Percentiles rank a stretch among this genome's conserved stretches.
Conservation (phyloP, 163 green algal species). For the Chloromonas sp. region DNA sequence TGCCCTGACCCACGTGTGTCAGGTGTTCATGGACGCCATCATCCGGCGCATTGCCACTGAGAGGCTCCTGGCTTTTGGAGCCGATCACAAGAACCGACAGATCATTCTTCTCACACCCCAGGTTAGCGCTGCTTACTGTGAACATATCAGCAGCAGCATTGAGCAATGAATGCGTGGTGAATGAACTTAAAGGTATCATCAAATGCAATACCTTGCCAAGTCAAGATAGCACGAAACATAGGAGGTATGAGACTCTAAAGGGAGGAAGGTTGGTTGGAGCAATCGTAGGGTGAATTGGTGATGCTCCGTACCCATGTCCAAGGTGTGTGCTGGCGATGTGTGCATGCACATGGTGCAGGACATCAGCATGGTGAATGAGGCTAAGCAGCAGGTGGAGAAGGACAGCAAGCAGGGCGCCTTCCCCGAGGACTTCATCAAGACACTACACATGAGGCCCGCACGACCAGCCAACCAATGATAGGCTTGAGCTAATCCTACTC, state of each 20-base stretch:
- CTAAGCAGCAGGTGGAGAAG: not conserved
- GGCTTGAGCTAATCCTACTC: too few relatives aligned
- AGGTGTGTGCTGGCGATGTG: not conserved
- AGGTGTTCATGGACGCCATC: conserved; percentile 40
- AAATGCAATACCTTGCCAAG: not conserved
- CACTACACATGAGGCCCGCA: not conserved
- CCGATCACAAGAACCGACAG: conserved; percentile 30
- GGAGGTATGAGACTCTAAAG: not conserved
- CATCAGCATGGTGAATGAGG: not conserved
- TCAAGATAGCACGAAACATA: not conserved
- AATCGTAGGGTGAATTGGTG: too few relatives aligned
- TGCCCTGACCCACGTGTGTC: not conserved
- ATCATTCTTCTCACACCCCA: conserved; percentile 62
- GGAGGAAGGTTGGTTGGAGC: not conserved
- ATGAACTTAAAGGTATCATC: not conserved
- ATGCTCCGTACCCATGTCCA: not conserved
- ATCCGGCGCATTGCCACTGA: conserved; percentile 49
- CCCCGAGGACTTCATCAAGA: not conserved
- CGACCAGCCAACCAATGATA: not conserved
- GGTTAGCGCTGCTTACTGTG: conserved; percentile 3
- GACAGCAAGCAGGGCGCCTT: not conserved
- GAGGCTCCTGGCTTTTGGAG: conserved; percentile 53
- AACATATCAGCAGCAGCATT: not conserved
- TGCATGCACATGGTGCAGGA: not conserved
- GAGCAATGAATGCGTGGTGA: too few relatives aligned